Percentiles rank a stretch among this genome's conserved stretches.
phyloP scores from a whole-genome alignment of 495 filamentous ascomycete genomes.

The Annulohypoxylon stygium region DNA sequence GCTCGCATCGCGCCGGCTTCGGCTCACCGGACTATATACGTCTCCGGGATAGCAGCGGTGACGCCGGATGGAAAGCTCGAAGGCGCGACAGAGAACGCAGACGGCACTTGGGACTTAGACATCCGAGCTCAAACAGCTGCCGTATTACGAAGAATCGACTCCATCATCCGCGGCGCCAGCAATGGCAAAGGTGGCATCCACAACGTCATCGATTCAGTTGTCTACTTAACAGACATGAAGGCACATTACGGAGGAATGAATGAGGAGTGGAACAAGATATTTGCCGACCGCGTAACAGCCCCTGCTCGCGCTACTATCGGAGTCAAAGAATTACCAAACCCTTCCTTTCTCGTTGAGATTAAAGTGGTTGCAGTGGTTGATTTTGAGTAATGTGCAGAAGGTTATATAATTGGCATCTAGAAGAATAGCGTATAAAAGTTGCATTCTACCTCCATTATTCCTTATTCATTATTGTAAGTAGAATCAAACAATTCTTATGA shows the following conservation, averaged over 20 bases:
- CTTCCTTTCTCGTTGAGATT: constrained; percentile 54
- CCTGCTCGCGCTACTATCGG: constrained; percentile 55
- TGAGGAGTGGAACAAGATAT: constrained; percentile 59
- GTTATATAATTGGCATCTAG: neutral
- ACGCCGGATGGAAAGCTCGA: constrained; percentile 30
- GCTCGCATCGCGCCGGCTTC: constrained; percentile 52
- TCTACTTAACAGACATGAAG: constrained; percentile 56
- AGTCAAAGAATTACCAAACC: constrained; percentile 54
- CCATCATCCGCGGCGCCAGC: constrained; percentile 53
- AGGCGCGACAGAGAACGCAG: constrained; percentile 51
- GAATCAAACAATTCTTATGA: too few species aligned
- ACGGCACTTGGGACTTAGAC: constrained; percentile 51
- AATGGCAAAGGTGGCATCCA: constrained; percentile 50
- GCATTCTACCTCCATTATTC: too few species aligned
- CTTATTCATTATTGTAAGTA: neutral
- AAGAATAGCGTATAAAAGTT: neutral
- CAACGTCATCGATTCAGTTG: constrained; percentile 54
- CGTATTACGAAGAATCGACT: constrained; percentile 51
- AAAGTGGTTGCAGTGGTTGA: constrained; percentile 51
- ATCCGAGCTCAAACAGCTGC: constrained; percentile 55
- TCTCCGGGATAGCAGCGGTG: constrained; percentile 51
- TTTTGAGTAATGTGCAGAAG: constrained; percentile 16
- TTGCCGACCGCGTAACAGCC: constrained; percentile 50
- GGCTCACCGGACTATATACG: constrained; percentile 53
- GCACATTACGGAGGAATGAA: constrained; percentile 57